Evolutionary conservation across 1,139 yeast genomes (phyloP), one percentile per base, ranked within the genome.

Genomic region (Yamadazyma kanchanaburiensis): DNA sequence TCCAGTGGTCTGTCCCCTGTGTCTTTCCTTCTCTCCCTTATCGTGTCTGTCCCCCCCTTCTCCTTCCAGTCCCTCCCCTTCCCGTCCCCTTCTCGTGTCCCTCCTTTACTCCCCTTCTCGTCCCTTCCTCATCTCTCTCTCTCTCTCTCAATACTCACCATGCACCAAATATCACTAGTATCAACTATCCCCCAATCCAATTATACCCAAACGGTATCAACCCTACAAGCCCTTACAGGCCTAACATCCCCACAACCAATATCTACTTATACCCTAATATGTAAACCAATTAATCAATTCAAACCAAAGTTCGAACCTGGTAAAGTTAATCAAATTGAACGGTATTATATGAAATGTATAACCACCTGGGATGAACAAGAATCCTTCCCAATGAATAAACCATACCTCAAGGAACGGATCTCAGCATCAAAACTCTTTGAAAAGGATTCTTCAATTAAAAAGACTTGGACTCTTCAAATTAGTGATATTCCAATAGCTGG

Each of bases 401-500:
- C 71, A 0, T 32, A 58, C 4, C 29, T 55, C 44, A 24, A 51
- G 34, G 19, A 47, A 28, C 29, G 44, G 40, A 25, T 41, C 3
- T 19, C 37, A 5, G 32, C 36, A 4, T 35, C 39, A 21, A 45
- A 48, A 30, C 38, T 65, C 24, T 65, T 66, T 34, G 57, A 55
- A 22, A 58, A 55, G 15, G 53, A 53, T 17, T 48, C 50, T 6
- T 27, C 22, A 13, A 28, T 15, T 17, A 31, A 23, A 22, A 44
- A 51, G 35, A 51, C 44, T 22, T 84, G 95, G 94, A 70, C 80
- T 1, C 46, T 87, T 17, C 83, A 78, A 42, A 68, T 83, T 14
- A 65, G 79, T 6, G 96, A 88, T 57, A 81, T 87, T 11, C 96
- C 96, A 1, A 80, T 84, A 20, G 95, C 94, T 4, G 96, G 96